Base-by-base conservation (phyloP, 2,329 filamentous ascomycete genomes). In the Davidsoniella australis region DNA sequence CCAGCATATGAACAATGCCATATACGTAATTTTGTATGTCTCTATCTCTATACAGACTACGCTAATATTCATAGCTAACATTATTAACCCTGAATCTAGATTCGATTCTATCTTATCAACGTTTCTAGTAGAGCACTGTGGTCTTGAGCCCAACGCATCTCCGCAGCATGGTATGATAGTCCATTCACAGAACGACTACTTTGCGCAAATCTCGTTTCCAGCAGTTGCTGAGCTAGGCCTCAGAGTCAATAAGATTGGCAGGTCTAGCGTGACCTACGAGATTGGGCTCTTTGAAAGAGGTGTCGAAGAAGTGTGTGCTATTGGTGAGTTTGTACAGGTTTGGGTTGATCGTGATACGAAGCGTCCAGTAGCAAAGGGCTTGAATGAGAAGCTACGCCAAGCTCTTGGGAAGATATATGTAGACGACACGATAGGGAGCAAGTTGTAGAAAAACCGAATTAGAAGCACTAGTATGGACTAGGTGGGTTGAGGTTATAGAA, bases 41-140 rank as follows among this genome's bases (percentile, higher is more conserved):
- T 37, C 33, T 16, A 14, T n/a, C 45, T 17, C 17, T 14, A 37
- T 41, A 39, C 9, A 4, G 23, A 12, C 39, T 18, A 26, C 16
- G 2, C 6, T 17, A 16, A 41, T 20, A 17, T 10, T 17, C 39
- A 16, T 41, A 8, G 10, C n/a, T 12, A 4, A 4, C 8, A 10
- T n/a, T 17, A 16, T 52, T 48, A 6, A 26, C 12, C 29, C 48
- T 3, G 49, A 54, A 38, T 45, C 54, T 51, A 80, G 78, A 50
- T 91, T 94, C 63, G 89, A 96, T 67, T 88, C 85, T 1, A 76
- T 94, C 52, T 78, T 94, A 61, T 96, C 95, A 64, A 74, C 81
- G 45, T 96, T 91, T 63, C 75, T 96, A 16, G 86, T 94, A 54
- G 70, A 80, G 47, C 70, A 84, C 58, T 93, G 85, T 63, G 74